Percentiles rank a stretch among this genome's conserved stretches.
Conservation (phyloP, 1,139 yeast species). For the Yamadazyma diospyri region DNA sequence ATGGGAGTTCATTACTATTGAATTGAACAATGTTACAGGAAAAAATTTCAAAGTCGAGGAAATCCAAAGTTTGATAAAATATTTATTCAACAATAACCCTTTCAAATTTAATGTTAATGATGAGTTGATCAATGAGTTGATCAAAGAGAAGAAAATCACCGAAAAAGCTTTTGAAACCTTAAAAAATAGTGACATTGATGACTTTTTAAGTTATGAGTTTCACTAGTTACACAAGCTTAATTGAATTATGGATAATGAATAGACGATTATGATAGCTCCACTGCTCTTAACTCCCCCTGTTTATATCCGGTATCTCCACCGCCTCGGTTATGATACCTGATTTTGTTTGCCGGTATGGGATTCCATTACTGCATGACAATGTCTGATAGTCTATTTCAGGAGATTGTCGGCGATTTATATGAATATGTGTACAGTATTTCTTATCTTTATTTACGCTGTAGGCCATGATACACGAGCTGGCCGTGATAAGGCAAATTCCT, state of each 20-base stretch:
- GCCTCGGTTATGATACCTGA: too few species aligned
- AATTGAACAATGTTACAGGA: constrained; percentile 58
- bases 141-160: constrained; percentile 36
- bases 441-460: too few species aligned
- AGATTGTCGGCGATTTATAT: too few species aligned
- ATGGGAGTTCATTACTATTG: constrained; percentile 62
- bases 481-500: too few species aligned
- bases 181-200: constrained; percentile 8
- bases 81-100: constrained; percentile 56
- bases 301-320: too few species aligned
- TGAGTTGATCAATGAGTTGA: constrained; percentile 35
- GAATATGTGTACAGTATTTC: too few species aligned
- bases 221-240: constrained; percentile 1
- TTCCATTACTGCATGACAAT: too few species aligned
- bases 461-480: too few species aligned
- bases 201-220: constrained; percentile 9
- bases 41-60: constrained; percentile 51
- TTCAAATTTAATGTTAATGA: constrained; percentile 54
- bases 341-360: too few species aligned
- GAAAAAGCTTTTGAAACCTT: constrained; percentile 28
- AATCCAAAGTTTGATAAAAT: constrained; percentile 52
- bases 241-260: background rate
- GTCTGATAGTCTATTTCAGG: too few species aligned
- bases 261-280: constrained; percentile 1
- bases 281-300: too few species aligned